Evolutionary conservation across 352 stramenopile genomes (phyloP), one percentile per base, ranked within the genome.

Genomic region (Thraustotheca clavata): DNA sequence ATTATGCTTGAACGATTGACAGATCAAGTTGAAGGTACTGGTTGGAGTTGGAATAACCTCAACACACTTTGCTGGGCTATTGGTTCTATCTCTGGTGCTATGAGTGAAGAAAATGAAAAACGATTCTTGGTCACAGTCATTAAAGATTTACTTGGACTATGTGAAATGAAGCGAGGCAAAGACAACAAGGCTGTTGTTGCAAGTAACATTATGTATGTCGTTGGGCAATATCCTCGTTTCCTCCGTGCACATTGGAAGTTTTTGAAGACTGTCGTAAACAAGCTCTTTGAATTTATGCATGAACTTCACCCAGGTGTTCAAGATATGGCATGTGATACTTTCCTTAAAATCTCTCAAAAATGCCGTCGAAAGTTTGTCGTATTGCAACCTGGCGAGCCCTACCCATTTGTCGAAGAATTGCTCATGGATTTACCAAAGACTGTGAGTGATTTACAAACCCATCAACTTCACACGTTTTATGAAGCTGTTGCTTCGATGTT

Each of bases 271-370:
- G 97, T 99, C n/a, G 96, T 99, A 47, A 99, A 99, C 77, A 99
- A 99, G 74, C 80, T 99, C 14, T 99, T 99, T 71, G 97, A 99
- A 77, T 99, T 99, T 71, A 99, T 99, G 97, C 97, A 99, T 76
- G 97, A 99, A 70, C 75, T 96, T 29, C 97, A 99, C 73, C 97
- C 97, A 31, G 97, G 97, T 61, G 97, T 99, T 12, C 96, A 99
- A 69, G 97, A 99, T 72, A 99, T 99, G 97, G 97, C 97, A 4
- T 99, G 97, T 76, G 97, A 99, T 63, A 99, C 97, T 7, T 99
- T 99, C 69, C 72, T 99, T 8, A 99, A 99, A 80, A 99, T 99
- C 71, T 87, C 95, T 5, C 91, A 97, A 43, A 98, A 98, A 74
- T 99, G 96, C 73, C 96, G 96, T 22, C 80, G 89, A 47, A 96